Evolutionary conservation across 352 stramenopile genomes (phyloP), one percentile per base, ranked within the genome.

Genomic region (Phytopythium cucurbitacearum): DNA sequence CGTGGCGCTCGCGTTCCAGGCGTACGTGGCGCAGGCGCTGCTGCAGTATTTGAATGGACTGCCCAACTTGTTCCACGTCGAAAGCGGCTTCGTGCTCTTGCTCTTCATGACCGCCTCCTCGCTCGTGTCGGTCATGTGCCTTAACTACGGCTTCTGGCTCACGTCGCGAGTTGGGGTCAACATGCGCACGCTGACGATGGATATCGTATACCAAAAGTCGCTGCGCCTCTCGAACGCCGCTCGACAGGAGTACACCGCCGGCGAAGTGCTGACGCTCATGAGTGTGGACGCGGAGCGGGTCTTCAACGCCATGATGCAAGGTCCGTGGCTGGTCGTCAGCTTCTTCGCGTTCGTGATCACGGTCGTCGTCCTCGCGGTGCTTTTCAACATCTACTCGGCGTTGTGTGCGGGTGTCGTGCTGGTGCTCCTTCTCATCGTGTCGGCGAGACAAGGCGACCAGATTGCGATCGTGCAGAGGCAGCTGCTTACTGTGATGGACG

Each of bases 171-270:
- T 57, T 0, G 65, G 65, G 8, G 48, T 54, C 3, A 73, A 73
- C 39, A 57, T 60, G 41, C 60, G 63, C 13, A 60, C 51, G 11
- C 42, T 70, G 16, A 41, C 63, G 5, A 67, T 69, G 65, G 61
- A 73, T 43, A 16, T 44, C 7, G 61, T 73, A 13, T 73, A 67
- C 47, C 41, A 60, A 12, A 73, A 73, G 21, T 65, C 81, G 78
- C 9, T 95, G 83, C 86, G 53, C 56, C 76, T 44, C 35, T 94
- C 28, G 36, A 80, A n/a, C 52, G 81, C n/a, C 54, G 68, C 41
- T 13, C 57, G 57, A 33, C 57, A 63, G 34, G 37, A 57, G 43
- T 63, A 63, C 38, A 61, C 62, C 5, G 64, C 62, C 3, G 62
- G 62, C 10, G 62, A 71, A 56, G 43, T 52, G 16, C 48, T 45